A percentile compares a stretch with the other conserved stretches of the same genome.
phyloP scores from a whole-genome alignment of 2,329 filamentous ascomycete genomes.

The Colletotrichum tanaceti region DNA sequence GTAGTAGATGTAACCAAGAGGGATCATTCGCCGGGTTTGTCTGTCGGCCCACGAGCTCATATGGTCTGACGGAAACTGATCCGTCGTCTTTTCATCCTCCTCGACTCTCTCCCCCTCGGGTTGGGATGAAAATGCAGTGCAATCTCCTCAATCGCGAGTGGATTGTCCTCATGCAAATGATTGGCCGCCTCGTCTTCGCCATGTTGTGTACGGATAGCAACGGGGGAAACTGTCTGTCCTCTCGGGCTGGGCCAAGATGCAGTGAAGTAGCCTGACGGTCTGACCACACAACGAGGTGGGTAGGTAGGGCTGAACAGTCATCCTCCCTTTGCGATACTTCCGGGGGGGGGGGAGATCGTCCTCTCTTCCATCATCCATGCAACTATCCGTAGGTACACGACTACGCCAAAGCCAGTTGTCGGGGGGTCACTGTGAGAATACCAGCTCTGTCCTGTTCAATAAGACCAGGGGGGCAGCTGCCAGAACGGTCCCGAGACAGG shows the following conservation, averaged over 20 bases:
- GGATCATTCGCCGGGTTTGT: too few relatives aligned
- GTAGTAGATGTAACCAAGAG: too few relatives aligned
- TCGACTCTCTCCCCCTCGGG: neutral
- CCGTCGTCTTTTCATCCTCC: neutral
- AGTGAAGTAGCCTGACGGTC: neutral
- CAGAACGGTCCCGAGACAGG: too few relatives aligned
- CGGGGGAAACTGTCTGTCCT: too few relatives aligned
- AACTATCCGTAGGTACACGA: neutral
- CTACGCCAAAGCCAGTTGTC: neutral
- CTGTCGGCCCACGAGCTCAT: too few relatives aligned
- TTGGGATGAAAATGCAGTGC: slow-evolving; percentile 2
- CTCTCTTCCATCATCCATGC: too few relatives aligned
- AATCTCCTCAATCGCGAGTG: neutral
- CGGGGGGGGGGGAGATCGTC: too few relatives aligned
- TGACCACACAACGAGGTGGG: too few relatives aligned
- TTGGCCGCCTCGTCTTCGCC: too few relatives aligned
- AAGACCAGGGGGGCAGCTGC: neutral
- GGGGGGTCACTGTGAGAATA: neutral
- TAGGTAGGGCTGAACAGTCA: neutral
- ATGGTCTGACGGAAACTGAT: too few relatives aligned
- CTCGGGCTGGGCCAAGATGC: neutral
- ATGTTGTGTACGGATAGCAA: too few relatives aligned
- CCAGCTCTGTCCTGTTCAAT: neutral
- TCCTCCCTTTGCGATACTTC: too few relatives aligned
- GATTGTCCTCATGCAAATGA: neutral